Conservation (phyloP, 2,329 filamentous ascomycete species). For the Alternaria hordeiaustralica region DNA sequence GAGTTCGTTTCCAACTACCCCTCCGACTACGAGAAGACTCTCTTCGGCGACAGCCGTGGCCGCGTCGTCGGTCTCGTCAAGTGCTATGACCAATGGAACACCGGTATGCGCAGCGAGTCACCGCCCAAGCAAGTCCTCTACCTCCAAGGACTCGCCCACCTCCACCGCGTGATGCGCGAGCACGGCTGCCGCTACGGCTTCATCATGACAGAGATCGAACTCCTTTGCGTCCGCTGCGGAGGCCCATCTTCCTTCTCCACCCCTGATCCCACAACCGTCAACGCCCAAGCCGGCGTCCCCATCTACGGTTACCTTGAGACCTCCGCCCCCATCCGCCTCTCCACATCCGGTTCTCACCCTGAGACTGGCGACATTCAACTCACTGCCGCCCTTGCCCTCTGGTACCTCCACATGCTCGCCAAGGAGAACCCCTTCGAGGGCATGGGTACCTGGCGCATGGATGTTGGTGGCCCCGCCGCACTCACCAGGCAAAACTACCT, state of each 20-base stretch:
- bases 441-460: conserved; percentile 69
- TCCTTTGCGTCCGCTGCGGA: conserved; percentile 86
- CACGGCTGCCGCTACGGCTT: conserved; percentile 93
- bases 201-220: conserved; percentile 94
- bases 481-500: conserved; percentile 73
- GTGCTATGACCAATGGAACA: conserved; percentile 93
- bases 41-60: conserved; percentile 56
- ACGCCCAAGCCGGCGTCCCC: conserved; percentile 63
- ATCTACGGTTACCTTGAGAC: conserved; percentile 91
- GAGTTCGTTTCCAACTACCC: conserved; percentile 71
- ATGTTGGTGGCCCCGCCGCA: conserved; percentile 77
- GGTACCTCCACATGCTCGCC: conserved; percentile 77
- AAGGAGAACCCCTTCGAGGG: conserved; percentile 65
- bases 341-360: conserved; percentile 45
- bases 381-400: conserved; percentile 76
- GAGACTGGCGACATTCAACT: conserved; percentile 58
- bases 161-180: conserved; percentile 92
- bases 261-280: conserved; percentile 46
- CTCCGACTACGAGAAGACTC: conserved; percentile 59
- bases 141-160: conserved; percentile 81
- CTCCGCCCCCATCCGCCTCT: conserved; percentile 62
- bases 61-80: conserved; percentile 86
- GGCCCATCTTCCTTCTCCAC: conserved; percentile 45
- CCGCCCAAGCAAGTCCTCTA: conserved; percentile 88
- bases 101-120: conserved; percentile 85